Percentiles rank a stretch among this genome's conserved stretches.
Evolutionary conservation across 2,329 filamentous ascomycete genomes (phyloP).

Genomic region (Cladosporium sp.): DNA sequence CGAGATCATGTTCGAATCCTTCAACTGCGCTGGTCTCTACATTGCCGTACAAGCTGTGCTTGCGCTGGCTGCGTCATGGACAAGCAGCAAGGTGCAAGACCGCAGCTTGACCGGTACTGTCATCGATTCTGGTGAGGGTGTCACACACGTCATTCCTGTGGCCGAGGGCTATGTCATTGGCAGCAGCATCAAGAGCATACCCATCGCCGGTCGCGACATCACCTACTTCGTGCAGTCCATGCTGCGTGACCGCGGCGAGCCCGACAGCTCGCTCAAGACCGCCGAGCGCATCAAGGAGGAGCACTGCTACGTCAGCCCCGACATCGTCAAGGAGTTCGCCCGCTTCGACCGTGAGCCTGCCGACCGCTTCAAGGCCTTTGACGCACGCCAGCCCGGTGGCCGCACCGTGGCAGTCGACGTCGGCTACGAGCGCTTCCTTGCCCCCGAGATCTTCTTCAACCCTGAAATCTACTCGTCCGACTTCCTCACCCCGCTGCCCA

Average conservation of each 20-base stretch:
- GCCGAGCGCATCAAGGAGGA: conserved; percentile 98
- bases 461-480: conserved; percentile 99
- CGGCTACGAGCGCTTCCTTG: conserved; percentile 95
- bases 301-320: conserved; percentile 95
- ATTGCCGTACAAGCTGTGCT: conserved; percentile 97
- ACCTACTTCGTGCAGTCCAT: conserved; percentile 98
- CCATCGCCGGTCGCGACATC: conserved; percentile 94
- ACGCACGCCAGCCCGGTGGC: conserved; percentile 78
- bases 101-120: conserved; percentile 94
- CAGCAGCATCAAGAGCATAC: conserved; percentile 98
- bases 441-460: conserved; percentile 99
- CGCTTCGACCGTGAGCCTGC: conserved; percentile 87
- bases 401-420: conserved; percentile 82
- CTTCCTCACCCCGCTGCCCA: conserved; percentile 90
- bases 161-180: conserved; percentile 98
- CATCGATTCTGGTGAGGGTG: conserved; percentile 97
- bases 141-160: conserved; percentile 97
- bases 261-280: conserved; percentile 93
- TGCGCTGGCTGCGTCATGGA: conserved; percentile 95
- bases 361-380: conserved; percentile 81
- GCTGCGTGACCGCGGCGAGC: conserved; percentile 89
- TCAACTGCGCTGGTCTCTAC: conserved; percentile 98
- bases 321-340: conserved; percentile 97
- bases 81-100: conserved; percentile 94
- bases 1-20: conserved; percentile 99